Evolutionary conservation across 768 basidiomycete species (phyloP).

Genomic region (Steccherinum ochraceum): DNA sequence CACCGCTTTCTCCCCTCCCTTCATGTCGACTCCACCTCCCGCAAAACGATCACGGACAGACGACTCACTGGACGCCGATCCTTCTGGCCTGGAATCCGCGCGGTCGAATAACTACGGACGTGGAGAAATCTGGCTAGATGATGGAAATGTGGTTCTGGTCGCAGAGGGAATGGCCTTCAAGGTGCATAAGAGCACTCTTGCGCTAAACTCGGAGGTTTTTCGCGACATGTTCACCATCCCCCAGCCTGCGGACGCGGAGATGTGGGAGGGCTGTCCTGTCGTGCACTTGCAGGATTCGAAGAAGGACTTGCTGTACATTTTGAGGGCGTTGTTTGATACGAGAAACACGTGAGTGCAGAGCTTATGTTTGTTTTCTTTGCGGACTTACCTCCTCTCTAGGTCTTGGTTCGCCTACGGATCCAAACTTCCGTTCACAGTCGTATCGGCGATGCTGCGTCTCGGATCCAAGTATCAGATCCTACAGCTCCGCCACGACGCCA

Average conservation of each 20-base stretch:
- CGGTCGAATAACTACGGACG: too few species aligned
- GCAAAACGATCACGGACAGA: too few species aligned
- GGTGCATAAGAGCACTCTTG: slow-evolving; percentile 13
- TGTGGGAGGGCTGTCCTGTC: neutral
- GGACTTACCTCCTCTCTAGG: too few species aligned
- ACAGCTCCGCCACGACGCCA: neutral
- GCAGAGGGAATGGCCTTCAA: slow-evolving; percentile 7
- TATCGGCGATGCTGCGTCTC: neutral
- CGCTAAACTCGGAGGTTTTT: slow-evolving; percentile 15
- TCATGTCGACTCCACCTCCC: too few species aligned
- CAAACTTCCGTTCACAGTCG: neutral
- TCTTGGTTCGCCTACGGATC: too few species aligned
- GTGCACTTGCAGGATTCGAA: neutral
- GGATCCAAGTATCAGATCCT: neutral
- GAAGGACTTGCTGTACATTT: neutral
- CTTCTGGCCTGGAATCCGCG: too few species aligned
- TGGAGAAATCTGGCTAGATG: neutral
- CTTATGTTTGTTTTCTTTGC: neutral
- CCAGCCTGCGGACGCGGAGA: slow-evolving; percentile 7
- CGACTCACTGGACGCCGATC: too few species aligned
- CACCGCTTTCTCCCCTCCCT: too few species aligned
- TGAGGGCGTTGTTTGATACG: neutral
- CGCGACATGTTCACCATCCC: slow-evolving; percentile 18
- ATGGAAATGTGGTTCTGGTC: neutral
- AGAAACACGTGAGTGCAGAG: neutral